Base-by-base conservation (phyloP, 2,329 filamentous ascomycete genomes). In the Alternaria sp. region DNA sequence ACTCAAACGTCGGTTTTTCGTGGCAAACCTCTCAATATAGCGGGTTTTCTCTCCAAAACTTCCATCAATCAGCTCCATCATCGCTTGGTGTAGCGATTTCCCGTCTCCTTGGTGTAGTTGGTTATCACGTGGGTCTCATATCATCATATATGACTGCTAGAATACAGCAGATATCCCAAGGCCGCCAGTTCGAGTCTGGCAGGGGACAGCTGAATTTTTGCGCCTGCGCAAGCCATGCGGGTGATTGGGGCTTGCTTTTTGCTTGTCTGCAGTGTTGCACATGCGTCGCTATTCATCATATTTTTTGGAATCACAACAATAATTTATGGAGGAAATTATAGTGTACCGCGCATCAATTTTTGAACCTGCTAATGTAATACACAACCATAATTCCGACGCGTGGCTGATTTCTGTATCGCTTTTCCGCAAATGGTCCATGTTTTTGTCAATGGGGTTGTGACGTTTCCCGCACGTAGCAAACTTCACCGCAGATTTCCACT, bases 121-220 rank as follows among this genome's bases (percentile, higher is more conserved):
- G 72, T 75, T 74, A 74, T 75, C 71, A 75, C 72, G 73, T 75
- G 66, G 73, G 73, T 75, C 73, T 75, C 73, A 75, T 74, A 75
- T 61, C 55, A 49, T 51, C 60, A 59, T 24, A 58, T 73, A 70
- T 75, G 73, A 75, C 69, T 75, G 55, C 57, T 72, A 63, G 16
- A 30, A 54, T 53, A 53, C 42, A 63, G 60, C 49, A 64, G 71
- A 69, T 53, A 75, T 75, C 73, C 73, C 66, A 75, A 75, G 73
- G 72, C 65, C 73, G 67, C 73, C 72, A 75, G 73, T 75, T 75
- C 72, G 72, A 75, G 59, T 75, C 73, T 75, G 71, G 71, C 67
- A 74, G 65, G 73, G 65, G 64, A 67, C 70, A 72, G 47, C 38
- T 61, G 38, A 61, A 54, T 64, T 64, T 59, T 66, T 66, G 39